Base-by-base conservation (phyloP, 2,329 filamentous ascomycete genomes). In the Scedosporium aurantiacum region DNA sequence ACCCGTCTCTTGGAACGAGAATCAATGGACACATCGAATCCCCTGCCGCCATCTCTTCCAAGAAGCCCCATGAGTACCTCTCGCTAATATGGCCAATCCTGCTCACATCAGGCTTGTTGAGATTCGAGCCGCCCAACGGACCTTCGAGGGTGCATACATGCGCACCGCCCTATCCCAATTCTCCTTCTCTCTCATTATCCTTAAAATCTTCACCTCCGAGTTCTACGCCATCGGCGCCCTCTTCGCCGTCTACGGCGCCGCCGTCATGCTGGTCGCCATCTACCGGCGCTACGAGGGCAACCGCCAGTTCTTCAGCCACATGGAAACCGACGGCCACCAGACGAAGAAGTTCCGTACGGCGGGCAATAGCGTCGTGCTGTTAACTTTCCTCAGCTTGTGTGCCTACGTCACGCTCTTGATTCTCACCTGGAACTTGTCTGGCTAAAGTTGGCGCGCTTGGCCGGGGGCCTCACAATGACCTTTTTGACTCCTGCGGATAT, bases 151-250 rank as follows among this genome's bases (percentile, higher is more conserved):
- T 23, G 94, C 94, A 23, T 99, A 97, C 75, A 88, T 97, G 70
- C 89, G 94, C 64, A 99, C 94, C 0, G 92, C 93, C 2, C 84
- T 99, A 21, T 90, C 90, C 2, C 92, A 97, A 70, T 97, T 97
- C 78, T 93, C 89, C 62, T 97, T 99, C 73, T 87, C 93, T 21
- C 85, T 99, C 58, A 87, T 99, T 65, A 90, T 99, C 60, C 84
- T 96, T 67, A 96, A 95, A 77, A 95, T 99, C 74, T 97, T 99
- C 77, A 97, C 91, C 7, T 83, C 87, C 60, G 94, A 97, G 71
- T 97, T 99, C 78, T 97, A 97, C 75, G 86, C 88, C 67, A 96
- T 97, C 65, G 94, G 94, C n/a, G 94, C 94, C 5, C 80, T 99
- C 37, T 97, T 97, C 71, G 92, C 94, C 52, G 86, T 91, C 57